A percentile compares a stretch with the other conserved stretches of the same genome.
Conservation (phyloP, 2,329 filamentous ascomycete genomes). For the Alternaria brassicae region DNA sequence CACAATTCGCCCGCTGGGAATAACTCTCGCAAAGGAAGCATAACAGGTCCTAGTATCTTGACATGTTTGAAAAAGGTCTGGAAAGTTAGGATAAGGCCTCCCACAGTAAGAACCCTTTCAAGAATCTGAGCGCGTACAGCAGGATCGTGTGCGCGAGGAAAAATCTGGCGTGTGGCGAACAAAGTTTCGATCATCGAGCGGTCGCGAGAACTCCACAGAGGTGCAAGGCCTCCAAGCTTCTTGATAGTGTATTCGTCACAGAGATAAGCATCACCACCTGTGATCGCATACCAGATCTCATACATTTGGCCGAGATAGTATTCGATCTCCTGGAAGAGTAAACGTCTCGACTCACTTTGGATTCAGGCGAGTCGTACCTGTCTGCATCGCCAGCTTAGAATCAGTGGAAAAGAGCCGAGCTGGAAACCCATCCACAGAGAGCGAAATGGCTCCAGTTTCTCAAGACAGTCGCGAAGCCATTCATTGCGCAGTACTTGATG, state of each 20-base stretch:
- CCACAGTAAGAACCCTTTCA: conserved; percentile 10
- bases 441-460: conserved; percentile 18
- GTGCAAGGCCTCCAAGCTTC: conserved; percentile 11
- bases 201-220: conserved; percentile 15
- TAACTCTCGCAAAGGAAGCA: conserved; percentile 14
- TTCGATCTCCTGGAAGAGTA: conserved; percentile 16
- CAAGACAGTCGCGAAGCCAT: conserved; percentile 16
- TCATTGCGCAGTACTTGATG: conserved; percentile 13
- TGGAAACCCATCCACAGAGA: conserved; percentile 14
- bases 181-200: conserved; percentile 4
- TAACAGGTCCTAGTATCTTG: conserved; percentile 16
- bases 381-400: conserved; percentile 19
- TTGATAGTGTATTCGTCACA: conserved; percentile 17
- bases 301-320: conserved; percentile 15
- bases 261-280: not conserved
- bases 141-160: conserved; percentile 9
- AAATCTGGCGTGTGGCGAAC: conserved; percentile 10
- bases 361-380: conserved; percentile 6
- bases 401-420: conserved; percentile 14
- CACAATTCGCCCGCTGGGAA: conserved; percentile 7
- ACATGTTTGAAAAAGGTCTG: conserved; percentile 20
- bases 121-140: conserved; percentile 8
- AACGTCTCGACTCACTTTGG: not conserved
- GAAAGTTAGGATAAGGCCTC: conserved; percentile 13
- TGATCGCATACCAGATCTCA: conserved; percentile 13